Conservation (phyloP, 306 rosid species). For the Castanopsis chinensis region DNA sequence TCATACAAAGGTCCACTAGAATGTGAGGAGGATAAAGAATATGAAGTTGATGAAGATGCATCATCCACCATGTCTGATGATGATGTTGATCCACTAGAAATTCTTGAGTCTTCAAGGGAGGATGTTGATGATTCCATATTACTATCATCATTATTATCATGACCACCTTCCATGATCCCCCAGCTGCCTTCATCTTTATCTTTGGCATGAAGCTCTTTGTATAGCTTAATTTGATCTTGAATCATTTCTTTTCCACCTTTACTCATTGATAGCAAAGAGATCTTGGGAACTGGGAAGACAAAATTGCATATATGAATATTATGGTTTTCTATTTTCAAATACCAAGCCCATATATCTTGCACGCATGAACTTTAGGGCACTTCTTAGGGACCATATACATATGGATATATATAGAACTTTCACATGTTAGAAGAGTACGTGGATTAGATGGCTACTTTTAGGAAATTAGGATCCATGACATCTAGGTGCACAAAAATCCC, state of each 20-base stretch:
- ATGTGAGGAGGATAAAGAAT: slow-evolving; percentile 18
- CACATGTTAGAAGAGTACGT: background rate
- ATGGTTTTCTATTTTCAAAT: background rate
- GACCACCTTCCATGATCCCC: slow-evolving; percentile 26
- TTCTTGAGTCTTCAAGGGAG: slow-evolving; percentile 15
- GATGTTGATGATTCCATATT: slow-evolving; percentile 17
- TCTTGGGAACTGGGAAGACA: slow-evolving; percentile 7
- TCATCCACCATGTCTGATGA: slow-evolving; percentile 39
- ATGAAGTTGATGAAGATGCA: slow-evolving; percentile 30
- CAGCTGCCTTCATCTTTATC: background rate
- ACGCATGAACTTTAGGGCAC: slow-evolving; percentile 2
- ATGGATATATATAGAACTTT: background rate
- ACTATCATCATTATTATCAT: slow-evolving; percentile 7
- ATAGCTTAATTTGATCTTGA: slow-evolving; percentile 2
- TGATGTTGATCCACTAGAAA: slow-evolving; percentile 19
- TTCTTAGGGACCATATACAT: background rate
- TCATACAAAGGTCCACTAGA: slow-evolving; percentile 41
- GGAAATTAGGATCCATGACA: background rate
- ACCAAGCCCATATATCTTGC: background rate
- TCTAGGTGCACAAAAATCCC: background rate
- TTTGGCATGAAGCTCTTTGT: background rate
- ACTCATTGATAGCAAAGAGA: slow-evolving; percentile 7
- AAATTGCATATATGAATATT: background rate
- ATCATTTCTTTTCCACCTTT: slow-evolving; percentile 15
- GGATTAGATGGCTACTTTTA: slow-evolving; percentile 25